phyloP scores from a whole-genome alignment of 2,329 filamentous ascomycete genomes.

The Aspergillus udagawae region DNA sequence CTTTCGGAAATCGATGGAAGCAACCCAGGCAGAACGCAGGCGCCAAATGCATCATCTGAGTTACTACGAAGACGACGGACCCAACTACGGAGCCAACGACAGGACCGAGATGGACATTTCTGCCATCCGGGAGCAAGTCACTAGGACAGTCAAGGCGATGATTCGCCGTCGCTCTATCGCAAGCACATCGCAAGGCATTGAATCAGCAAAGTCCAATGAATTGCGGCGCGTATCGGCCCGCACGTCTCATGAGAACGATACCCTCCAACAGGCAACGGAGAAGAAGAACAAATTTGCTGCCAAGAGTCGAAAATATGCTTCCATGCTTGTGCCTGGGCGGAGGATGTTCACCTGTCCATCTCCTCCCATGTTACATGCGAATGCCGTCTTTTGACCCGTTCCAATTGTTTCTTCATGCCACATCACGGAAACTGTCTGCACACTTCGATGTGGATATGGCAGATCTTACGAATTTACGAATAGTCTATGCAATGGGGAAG shows the following conservation, averaged over 20 bases:
- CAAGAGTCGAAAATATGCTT: neutral
- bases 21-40: slow-evolving; percentile 8
- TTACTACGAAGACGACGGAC: neutral
- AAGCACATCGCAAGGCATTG: neutral
- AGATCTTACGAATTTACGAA: neutral
- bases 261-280: neutral
- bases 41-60: neutral
- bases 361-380: neutral
- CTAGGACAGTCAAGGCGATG: slow-evolving; percentile 10
- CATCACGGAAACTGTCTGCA: no score
- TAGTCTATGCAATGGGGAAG: neutral
- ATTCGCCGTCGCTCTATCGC: slow-evolving; percentile 1
- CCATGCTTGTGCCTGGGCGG: neutral
- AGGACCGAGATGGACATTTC: neutral
- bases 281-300: neutral
- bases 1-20: slow-evolving; percentile 11
- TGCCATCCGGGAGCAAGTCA: slow-evolving; percentile 8
- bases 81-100: neutral
- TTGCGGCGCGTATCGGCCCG: neutral
- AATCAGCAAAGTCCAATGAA: neutral
- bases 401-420: neutral
- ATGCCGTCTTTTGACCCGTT: neutral
- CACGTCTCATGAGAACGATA: neutral
- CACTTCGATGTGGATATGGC: neutral
- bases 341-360: neutral